Evolutionary conservation across 176 grass and related monocot species (phyloP), one percentile per base, ranked within the genome.

Genomic region (Avena sativa): DNA sequence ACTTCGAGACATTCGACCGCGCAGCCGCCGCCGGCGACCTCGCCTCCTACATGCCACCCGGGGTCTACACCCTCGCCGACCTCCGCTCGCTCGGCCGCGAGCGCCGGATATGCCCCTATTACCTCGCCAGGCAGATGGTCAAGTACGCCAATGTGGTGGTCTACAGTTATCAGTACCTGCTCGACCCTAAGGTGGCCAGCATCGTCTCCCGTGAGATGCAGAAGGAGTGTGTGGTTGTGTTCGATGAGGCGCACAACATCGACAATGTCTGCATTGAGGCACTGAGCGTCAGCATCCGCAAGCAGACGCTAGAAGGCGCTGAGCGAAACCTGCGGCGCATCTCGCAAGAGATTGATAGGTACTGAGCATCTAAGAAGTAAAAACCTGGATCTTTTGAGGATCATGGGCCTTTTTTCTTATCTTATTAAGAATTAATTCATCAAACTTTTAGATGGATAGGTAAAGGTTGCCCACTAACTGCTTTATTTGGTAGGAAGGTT

Each of bases 231-330:
- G 93, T 98, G 1, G 65, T 98, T 2, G 90, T 98, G 6, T 98
- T 98, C 8, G 96, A 98, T n/a, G 96, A 98, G 82, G 96, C 96
- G 4, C 96, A 98, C 58, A 98, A 98, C 81, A 98, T 98, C 2
- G 96, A 98, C 21, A 98, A 98, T 46, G 96, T 98, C 52, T 98
- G 96, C 71, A 98, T 98, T 17, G 92, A 98, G 82, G 91, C 91
- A 6, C 86, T 95, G 7, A 98, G 96, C 1, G 93, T 98, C 63
- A 98, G 93, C 71, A 84, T 98, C 50, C 87, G 96, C 57, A 93
- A 95, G 79, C 92, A 98, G 88, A 98, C 93, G 5, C 82, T 95
- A 2, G 96, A 98, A 19, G 96, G 96, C 0, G 93, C 96, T 0
- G 85, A 88, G 17, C 79, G 96, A 30, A 98, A 98, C 71, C 76